Base-by-base conservation (phyloP, 495 filamentous ascomycete species). In the Neurospora sublineolata region DNA sequence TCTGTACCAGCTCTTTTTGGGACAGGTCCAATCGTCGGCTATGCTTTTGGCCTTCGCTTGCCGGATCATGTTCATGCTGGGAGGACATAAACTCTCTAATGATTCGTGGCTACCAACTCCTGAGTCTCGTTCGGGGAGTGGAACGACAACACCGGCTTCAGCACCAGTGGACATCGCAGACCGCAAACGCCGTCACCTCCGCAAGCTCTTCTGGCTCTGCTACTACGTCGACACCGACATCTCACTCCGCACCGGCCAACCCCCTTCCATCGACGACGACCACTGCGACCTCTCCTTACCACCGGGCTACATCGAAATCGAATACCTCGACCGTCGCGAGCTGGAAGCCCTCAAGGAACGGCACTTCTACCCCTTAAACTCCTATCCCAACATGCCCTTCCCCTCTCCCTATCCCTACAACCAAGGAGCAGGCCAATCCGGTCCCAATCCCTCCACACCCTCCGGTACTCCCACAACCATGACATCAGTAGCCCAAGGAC, bases 261-360 rank as follows among this genome's bases (percentile, higher is more conserved):
- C 85, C 9, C 84, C 85, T n/a, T 75, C 78, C 3, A 83, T 87
- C 42, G 76, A 78, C 14, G 84, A 88, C 68, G 84, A 87, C 30
- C 83, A 86, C 70, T 88, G 86, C 74, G 85, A 87, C 73, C 76
- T 88, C 20, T 84, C 84, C 0, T 77, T 86, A 8, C 85, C 85
- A 0, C 77, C 78, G 7, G 80, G 79, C 3, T 87, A 87, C 73
- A 70, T 79, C 1, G 80, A 84, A 1, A 80, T 42, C 76, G 78
- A 75, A 52, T 74, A 75, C 7, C 23, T 77, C 12, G 79, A 80
- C 69, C 52, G 52, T 9, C 52, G 4, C 1, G 52, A 64, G 3
- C 5, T 64, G 1, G 52, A 64, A 18, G 12, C 27, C 8, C 52
- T 64, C 1, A 64, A 64, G 12, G 23, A 64, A 18, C 52, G 27